Conservation (phyloP, 2,329 filamentous ascomycete genomes). For the Gaeumannomyces tritici region DNA sequence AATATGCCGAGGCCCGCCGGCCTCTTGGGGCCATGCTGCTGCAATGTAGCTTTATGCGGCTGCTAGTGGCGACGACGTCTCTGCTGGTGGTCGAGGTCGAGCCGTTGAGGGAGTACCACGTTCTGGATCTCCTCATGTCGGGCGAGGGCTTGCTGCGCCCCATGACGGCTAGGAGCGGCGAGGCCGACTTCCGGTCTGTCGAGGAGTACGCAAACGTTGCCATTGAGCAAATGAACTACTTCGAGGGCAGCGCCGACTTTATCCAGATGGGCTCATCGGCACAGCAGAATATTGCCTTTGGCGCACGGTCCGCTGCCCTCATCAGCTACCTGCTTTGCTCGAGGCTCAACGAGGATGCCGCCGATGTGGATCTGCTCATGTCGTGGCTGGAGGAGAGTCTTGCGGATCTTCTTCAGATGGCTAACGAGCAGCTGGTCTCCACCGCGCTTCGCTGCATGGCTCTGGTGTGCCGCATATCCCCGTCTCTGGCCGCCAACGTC, state of each 20-base stretch:
- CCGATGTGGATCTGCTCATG: slow-evolving; percentile 70
- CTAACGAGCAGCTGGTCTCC: slow-evolving; percentile 65
- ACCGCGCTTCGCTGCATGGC: slow-evolving; percentile 75
- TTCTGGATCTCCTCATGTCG: slow-evolving; percentile 66
- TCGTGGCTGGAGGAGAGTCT: slow-evolving; percentile 79
- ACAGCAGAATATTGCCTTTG: slow-evolving; percentile 78
- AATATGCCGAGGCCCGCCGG: slow-evolving; percentile 69
- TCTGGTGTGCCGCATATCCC: slow-evolving; percentile 66
- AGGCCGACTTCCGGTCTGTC: slow-evolving; percentile 45
- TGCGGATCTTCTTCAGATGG: slow-evolving; percentile 71
- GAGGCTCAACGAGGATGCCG: slow-evolving; percentile 69
- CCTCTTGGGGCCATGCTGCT: slow-evolving; percentile 87
- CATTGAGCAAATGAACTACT: slow-evolving; percentile 70
- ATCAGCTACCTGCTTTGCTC: slow-evolving; percentile 80
- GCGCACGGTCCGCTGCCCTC: slow-evolving; percentile 74
- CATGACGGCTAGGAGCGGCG: slow-evolving; percentile 27
- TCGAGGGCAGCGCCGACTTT: slow-evolving; percentile 88
- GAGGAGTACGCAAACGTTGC: slow-evolving; percentile 63
- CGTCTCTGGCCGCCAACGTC: slow-evolving; percentile 62
- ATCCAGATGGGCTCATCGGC: slow-evolving; percentile 74
- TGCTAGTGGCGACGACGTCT: slow-evolving; percentile 71
- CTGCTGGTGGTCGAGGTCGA: slow-evolving; percentile 57
- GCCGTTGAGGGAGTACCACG: slow-evolving; percentile 49
- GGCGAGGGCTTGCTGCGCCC: slow-evolving; percentile 38
- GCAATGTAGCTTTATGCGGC: slow-evolving; percentile 78